phyloP scores from a whole-genome alignment of 805 yeast species.

The Lipomyces spencermartinsiae region DNA sequence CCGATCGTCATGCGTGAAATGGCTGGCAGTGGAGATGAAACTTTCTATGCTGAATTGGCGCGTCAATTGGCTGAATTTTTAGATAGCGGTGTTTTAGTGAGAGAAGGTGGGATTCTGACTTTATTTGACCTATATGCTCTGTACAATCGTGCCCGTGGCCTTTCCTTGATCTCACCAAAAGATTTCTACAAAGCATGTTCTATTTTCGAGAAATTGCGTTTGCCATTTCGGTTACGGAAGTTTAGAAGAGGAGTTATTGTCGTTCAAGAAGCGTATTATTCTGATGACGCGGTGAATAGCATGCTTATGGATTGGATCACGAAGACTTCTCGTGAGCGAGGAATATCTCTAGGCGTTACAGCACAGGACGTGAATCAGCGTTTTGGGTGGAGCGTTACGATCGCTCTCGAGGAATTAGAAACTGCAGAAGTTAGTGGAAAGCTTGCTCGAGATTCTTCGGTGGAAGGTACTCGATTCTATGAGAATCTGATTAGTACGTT shows the following conservation, averaged over 20 bases:
- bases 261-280: slow-evolving; percentile 49
- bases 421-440: slow-evolving; percentile 62
- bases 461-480: slow-evolving; percentile 70
- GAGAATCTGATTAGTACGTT: slow-evolving; percentile 48
- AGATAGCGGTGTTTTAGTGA: slow-evolving; percentile 52
- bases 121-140: slow-evolving; percentile 66
- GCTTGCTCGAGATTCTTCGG: slow-evolving; percentile 69
- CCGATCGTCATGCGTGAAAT: slow-evolving; percentile 46
- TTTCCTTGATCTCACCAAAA: slow-evolving; percentile 69
- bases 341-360: slow-evolving; percentile 53
- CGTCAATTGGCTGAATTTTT: slow-evolving; percentile 79
- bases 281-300: slow-evolving; percentile 48
- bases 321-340: slow-evolving; percentile 6
- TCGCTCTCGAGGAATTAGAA: slow-evolving; percentile 68
- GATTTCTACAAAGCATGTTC: slow-evolving; percentile 69
- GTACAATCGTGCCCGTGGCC: slow-evolving; percentile 68
- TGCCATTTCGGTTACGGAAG: slow-evolving; percentile 59
- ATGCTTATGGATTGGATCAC: slow-evolving; percentile 44
- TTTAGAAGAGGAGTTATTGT: slow-evolving; percentile 51
- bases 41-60: slow-evolving; percentile 63
- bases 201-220: slow-evolving; percentile 58
- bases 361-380: slow-evolving; percentile 30
- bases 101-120: slow-evolving; percentile 64
- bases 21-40: slow-evolving; percentile 45
- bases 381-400: slow-evolving; percentile 63